These are phyloP conservation scores for Cryphonectria radicalis DNA, from an alignment of 2,329 filamentous ascomycete species.

Conservation along the genomic window DNA sequence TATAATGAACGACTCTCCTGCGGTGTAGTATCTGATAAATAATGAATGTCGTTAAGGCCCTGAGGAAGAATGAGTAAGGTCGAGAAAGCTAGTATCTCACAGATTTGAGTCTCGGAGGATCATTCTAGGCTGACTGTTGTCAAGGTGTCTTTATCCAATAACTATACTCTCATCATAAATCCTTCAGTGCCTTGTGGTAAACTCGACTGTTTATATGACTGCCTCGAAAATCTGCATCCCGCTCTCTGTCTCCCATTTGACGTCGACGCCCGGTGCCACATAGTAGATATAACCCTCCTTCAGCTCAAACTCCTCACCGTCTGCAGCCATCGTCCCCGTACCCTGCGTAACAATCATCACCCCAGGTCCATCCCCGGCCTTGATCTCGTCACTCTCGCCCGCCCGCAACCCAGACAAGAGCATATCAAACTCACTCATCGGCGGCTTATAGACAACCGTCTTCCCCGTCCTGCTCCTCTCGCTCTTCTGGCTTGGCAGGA, in stretches of 20 bases:
- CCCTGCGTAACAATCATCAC: constrained; percentile 67
- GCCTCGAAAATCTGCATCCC: constrained; percentile 46
- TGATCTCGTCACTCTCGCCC: constrained; percentile 63
- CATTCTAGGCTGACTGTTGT: no score
- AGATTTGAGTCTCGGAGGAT: no score
- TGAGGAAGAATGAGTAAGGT: no score
- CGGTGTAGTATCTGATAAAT: no score
- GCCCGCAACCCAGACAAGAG: constrained; percentile 59
- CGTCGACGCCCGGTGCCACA: constrained; percentile 57
- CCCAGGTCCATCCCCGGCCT: constrained; percentile 61
- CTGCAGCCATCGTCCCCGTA: constrained; percentile 57
- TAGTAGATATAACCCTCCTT: constrained; percentile 69
- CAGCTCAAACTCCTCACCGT: constrained; percentile 56
- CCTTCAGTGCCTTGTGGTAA: no score
- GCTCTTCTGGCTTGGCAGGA: constrained; percentile 54
- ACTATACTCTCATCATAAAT: no score
- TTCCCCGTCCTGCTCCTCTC: constrained; percentile 60
- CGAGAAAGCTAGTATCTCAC: no score
- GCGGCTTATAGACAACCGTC: constrained; percentile 67
- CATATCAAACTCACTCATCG: constrained; percentile 74
- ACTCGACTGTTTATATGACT: constrained; percentile 3
- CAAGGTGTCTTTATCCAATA: no score
- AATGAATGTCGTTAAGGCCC: no score
- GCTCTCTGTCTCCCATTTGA: constrained; percentile 39
- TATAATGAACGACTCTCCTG: no score